Percentiles rank a stretch among this genome's conserved stretches.
Evolutionary conservation across 805 yeast genomes (phyloP).

Genomic region (Debaryomyces hansenii): DNA sequence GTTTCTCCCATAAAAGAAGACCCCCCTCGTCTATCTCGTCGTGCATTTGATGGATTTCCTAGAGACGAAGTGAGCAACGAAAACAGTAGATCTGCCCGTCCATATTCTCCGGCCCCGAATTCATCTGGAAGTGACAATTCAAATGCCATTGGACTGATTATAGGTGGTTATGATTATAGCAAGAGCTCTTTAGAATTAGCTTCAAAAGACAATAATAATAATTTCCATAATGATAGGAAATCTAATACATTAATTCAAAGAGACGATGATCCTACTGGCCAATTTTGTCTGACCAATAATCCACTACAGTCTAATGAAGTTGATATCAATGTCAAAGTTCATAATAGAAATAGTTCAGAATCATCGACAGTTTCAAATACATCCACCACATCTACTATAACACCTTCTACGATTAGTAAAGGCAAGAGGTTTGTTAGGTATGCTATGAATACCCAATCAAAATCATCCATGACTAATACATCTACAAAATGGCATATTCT

Average conservation of each 20-base stretch:
- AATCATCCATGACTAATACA: conserved; percentile 23
- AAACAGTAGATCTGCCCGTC: neutral
- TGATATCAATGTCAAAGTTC: conserved; percentile 8
- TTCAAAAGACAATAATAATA: neutral
- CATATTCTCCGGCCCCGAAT: conserved; percentile 13
- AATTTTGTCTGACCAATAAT: neutral
- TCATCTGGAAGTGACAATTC: conserved; percentile 21
- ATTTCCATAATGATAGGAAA: neutral
- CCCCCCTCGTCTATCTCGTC: neutral
- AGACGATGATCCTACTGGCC: neutral
- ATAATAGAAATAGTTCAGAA: conserved; percentile 34
- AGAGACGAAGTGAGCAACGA: conserved; percentile 2
- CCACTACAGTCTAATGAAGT: neutral
- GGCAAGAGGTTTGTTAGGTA: conserved; percentile 43
- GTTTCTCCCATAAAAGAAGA: conserved; percentile 14
- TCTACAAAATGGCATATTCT: conserved; percentile 71
- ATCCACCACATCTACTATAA: conserved; percentile 27
- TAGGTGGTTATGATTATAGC: conserved; percentile 29
- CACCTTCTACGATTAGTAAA: conserved; percentile 18
- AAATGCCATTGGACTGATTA: conserved; percentile 26
- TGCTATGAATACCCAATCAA: conserved; percentile 40
- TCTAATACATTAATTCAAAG: neutral
- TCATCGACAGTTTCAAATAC: conserved; percentile 33
- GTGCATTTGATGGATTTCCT: neutral
- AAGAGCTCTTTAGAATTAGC: conserved; percentile 18